Base-by-base conservation (phyloP, 192 early-diverging fungal species). In the Coemansia sp. region DNA sequence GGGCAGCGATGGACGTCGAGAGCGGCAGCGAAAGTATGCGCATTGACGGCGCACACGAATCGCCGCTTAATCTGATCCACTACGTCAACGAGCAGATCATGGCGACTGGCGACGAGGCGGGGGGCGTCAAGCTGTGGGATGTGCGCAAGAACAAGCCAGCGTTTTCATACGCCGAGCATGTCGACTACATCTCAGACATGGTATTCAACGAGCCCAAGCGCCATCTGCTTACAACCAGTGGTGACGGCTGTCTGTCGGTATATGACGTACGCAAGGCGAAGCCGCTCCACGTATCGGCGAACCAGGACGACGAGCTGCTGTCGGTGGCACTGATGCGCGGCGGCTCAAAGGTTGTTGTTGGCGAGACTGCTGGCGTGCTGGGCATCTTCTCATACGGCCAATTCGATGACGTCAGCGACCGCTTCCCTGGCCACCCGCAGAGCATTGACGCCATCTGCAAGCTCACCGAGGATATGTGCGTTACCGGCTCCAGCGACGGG, bases 281-380 rank as follows among this genome's bases (percentile, higher is more conserved):
- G 54, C 90, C 93, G 14, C 77, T 92, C 29, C 91, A 88, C 35
- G 89, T 93, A 66, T 97, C 93, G 7, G 97, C 90, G 32, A 91
- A 95, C 68, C 93, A 94, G 83, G 97, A 98, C 38, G 95, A 97
- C 74, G 97, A 98, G 69, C 84, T 98, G 41, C 71, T 99, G 48
- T 96, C 91, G 23, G 84, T 98, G 19, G 63, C 72, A 19, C 38
- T 69, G 20, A 67, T 83, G 61, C 75, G 92, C 84, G 86, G 91
- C 65, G 85, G 84, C 20, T 85, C 84, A 34, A 96, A 95, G 73
- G 96, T 88, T 9, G 86, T 96, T 2, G 91, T 95, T 4, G 97
- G 97, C 34, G 91, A 92, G 17, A 92, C 97, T 70, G 89, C 90
- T 29, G 97, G 97, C 32, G 86, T 91, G 0, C 65, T 99, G 20